Base-by-base conservation (phyloP, 805 yeast genomes). In the Yarrowia phangngaensis region DNA sequence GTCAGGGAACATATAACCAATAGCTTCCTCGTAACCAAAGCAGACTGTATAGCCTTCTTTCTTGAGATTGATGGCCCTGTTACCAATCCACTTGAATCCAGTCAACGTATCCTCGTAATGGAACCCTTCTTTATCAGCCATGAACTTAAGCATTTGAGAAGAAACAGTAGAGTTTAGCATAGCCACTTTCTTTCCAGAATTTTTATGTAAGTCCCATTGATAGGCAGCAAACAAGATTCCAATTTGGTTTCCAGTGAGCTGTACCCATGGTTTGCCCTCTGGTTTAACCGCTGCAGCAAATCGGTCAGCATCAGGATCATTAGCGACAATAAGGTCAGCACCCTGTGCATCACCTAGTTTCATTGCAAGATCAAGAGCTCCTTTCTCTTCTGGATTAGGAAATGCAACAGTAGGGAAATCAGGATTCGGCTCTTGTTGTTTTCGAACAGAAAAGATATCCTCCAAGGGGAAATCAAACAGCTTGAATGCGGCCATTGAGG, bases 81-180 rank as follows among this genome's bases (percentile, higher is more conserved):
- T 90, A 3, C 97, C 98, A 27, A 90, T 82, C 98, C 98, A 90
- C 66, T 90, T 90, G 70, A 90, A 90, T 1, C 98, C 98, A 0
- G 97, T 90, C 51, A 90, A 71, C 0, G 97, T 90, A 54, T 92
- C 97, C 31, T 69, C 73, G 64, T 73, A 84, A 35, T 75, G 69
- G 60, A 82, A 81, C 0, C 82, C 81, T 35, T 76, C 70, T 4
- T 59, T 60, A 4, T 70, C 63, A 0, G 95, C 92, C 79, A 88
- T 78, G 2, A 80, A 68, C 8, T 69, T 67, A 38, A 89, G 70
- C 71, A 88, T 75, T 60, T 84, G 94, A 4, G 96, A 86, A 0
- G 97, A 88, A 0, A 92, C 97, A 0, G 97, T 87, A 0, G 97
- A 88, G 60, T 84, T 87, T 34, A 90, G 64, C 64, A 90, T 66